A percentile compares a stretch with the other conserved stretches of the same genome.
Conservation (phyloP, 1,284 basidiomycete genomes). For the Phenoliferia sp. region DNA sequence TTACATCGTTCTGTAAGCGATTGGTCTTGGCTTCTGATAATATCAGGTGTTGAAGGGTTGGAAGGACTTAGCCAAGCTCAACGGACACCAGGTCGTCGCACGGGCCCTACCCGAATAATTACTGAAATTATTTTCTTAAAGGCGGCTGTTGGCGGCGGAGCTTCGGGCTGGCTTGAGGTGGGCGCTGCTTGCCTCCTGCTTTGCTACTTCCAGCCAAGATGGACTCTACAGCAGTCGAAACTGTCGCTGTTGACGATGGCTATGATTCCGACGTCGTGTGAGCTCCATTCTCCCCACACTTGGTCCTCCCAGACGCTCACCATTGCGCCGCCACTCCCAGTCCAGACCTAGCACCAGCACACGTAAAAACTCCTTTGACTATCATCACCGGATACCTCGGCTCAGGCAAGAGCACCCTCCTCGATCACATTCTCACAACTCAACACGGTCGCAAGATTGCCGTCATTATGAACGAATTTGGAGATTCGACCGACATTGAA, state of each 20-base stretch:
- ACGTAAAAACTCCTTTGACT: constrained; percentile 19
- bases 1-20: too few relatives aligned
- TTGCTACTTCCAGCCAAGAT: background rate
- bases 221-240: too few relatives aligned
- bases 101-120: too few relatives aligned
- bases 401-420: constrained; percentile 76
- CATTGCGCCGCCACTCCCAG: background rate
- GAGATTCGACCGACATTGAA: constrained; percentile 54
- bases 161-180: too few relatives aligned
- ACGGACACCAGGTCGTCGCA: too few relatives aligned
- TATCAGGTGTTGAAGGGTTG: too few relatives aligned
- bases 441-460: constrained; percentile 89
- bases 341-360: background rate
- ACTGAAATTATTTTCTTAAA: too few relatives aligned
- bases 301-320: background rate
- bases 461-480: constrained; percentile 95
- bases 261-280: constrained; percentile 3
- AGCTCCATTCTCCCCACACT: background rate
- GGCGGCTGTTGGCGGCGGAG: too few relatives aligned
- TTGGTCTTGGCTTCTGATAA: too few relatives aligned
- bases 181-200: background rate
- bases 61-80: too few relatives aligned
- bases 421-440: constrained; percentile 78
- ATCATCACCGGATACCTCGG: constrained; percentile 67
- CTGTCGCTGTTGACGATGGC: background rate